phyloP scores from a whole-genome alignment of 2,329 filamentous ascomycete species.

The Nectriaceae sp. region DNA sequence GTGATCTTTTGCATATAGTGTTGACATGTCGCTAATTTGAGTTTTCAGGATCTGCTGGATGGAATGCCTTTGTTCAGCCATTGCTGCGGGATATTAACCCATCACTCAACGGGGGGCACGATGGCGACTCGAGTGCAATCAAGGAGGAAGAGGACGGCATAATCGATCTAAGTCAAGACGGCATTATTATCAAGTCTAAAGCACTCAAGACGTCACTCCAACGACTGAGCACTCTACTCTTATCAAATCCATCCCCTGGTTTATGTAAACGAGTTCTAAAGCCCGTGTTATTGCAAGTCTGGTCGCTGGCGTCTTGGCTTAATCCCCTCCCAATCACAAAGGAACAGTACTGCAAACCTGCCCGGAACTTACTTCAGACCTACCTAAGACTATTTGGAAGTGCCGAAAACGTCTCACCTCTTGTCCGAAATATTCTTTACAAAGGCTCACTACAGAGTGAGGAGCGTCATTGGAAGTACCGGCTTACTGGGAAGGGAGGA shows the following conservation, averaged over 20 bases:
- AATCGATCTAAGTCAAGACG: conserved; percentile 46
- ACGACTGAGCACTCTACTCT: conserved; percentile 56
- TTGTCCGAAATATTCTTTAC: conserved; percentile 59
- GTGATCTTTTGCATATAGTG: neutral
- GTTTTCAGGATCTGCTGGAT: conserved; percentile 54
- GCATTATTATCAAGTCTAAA: conserved; percentile 47
- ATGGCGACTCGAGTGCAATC: conserved; percentile 8
- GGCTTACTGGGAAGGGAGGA: conserved; percentile 43
- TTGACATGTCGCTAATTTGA: neutral
- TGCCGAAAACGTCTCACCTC: conserved; percentile 45
- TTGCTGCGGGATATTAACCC: conserved; percentile 56
- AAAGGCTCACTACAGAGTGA: conserved; percentile 44
- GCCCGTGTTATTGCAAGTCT: conserved; percentile 62
- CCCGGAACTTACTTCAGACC: conserved; percentile 53
- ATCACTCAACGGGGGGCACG: conserved; percentile 17
- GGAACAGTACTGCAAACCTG: conserved; percentile 45
- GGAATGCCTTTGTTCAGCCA: conserved; percentile 62
- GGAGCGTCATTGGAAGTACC: conserved; percentile 54
- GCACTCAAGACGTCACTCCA: conserved; percentile 53
- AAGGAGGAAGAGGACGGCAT: conserved; percentile 39
- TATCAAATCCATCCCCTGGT: conserved; percentile 68
- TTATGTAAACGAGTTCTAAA: conserved; percentile 62
- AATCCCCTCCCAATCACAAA: conserved; percentile 34
- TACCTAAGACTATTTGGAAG: conserved; percentile 60
- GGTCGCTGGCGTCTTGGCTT: conserved; percentile 60